Evolutionary conservation across 108 stramenopile genomes (phyloP).

Genomic region (Skeletonema tropicum): DNA sequence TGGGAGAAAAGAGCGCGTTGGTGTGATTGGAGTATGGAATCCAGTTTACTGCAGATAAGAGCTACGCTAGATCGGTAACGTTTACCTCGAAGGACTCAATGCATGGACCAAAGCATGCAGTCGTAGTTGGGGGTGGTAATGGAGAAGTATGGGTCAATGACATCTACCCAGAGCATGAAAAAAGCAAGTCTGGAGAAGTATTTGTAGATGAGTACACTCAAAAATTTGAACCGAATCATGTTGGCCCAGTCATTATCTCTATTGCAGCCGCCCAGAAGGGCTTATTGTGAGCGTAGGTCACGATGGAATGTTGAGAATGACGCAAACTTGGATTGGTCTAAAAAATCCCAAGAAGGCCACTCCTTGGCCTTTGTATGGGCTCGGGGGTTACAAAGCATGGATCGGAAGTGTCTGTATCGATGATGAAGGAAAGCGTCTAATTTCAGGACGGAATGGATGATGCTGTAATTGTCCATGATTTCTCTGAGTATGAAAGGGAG

Average conservation of each 20-base stretch:
- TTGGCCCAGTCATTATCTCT: slow-evolving; percentile 55
- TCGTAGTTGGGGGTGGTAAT: slow-evolving; percentile 54
- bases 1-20: not conserved
- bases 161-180: slow-evolving; percentile 14
- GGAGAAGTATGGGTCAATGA: slow-evolving; percentile 40
- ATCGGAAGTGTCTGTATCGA: slow-evolving; percentile 49
- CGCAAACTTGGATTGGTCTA: slow-evolving; percentile 25
- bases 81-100: slow-evolving; percentile 18
- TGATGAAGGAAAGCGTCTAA: slow-evolving; percentile 33
- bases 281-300: slow-evolving; percentile 63
- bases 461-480: slow-evolving; percentile 52
- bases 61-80: slow-evolving; percentile 40
- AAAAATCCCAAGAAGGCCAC: slow-evolving; percentile 17
- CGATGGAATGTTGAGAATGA: slow-evolving; percentile 70
- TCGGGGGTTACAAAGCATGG: slow-evolving; percentile 51
- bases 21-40: slow-evolving; percentile 41
- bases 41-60: slow-evolving; percentile 10
- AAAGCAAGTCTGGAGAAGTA: not conserved
- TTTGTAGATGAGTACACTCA: not conserved
- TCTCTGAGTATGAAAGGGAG: slow-evolving; percentile 21
- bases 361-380: slow-evolving; percentile 32
- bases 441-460: slow-evolving; percentile 52
- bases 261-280: slow-evolving; percentile 57
- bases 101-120: slow-evolving; percentile 2
- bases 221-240: slow-evolving; percentile 52